Evolutionary conservation across 345 rosid genomes (phyloP), one percentile per base, ranked within the genome.

Genomic region (Streptanthus diversifolius): DNA sequence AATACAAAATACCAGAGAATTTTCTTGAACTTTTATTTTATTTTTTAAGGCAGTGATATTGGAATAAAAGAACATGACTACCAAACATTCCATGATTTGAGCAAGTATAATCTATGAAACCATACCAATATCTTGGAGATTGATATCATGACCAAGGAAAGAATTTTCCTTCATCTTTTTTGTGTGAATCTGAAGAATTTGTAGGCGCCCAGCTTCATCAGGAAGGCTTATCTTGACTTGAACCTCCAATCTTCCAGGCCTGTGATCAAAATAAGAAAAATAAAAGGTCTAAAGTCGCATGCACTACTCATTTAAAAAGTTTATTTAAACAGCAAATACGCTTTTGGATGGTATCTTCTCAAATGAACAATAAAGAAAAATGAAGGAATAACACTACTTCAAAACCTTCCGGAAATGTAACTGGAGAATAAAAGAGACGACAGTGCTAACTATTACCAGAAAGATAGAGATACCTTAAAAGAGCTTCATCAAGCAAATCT

Each of bases 211-310:
- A 72, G 83, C 83, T 86, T 95, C 99, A 85, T 95, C 97, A 17
- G 97, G 99, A 85, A 95, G 99, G 82, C 96, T 90, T 79, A 95
- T 95, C 90, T 95, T 98, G 73, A 95, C 89, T 82, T 95, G 99
- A 79, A 92, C 99, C 81, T 95, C 99, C 81, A 95, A 78, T 60
- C 99, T 86, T 80, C 98, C 99, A 48, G 98, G 98, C 80, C 99
- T 92, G 74, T 54, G 44, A 44, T 69, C 24, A 51, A 69, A 62
- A 80, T 29, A 30, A 71, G 24, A 40, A 68, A 43, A 37, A 13
- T 14, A 48, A 66, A 72, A 39, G 29, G 18, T 74, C 9, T 17
- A 40, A 66, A 58, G 13, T 48, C 6, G 19, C 27, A 18, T 45
- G 19, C 21, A 72, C 17, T 17, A 71, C 47, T 47, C 37, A 60